Percentiles rank a stretch among this genome's conserved stretches.
Conservation (phyloP, 1,284 basidiomycete genomes). For the Irpex sp. region DNA sequence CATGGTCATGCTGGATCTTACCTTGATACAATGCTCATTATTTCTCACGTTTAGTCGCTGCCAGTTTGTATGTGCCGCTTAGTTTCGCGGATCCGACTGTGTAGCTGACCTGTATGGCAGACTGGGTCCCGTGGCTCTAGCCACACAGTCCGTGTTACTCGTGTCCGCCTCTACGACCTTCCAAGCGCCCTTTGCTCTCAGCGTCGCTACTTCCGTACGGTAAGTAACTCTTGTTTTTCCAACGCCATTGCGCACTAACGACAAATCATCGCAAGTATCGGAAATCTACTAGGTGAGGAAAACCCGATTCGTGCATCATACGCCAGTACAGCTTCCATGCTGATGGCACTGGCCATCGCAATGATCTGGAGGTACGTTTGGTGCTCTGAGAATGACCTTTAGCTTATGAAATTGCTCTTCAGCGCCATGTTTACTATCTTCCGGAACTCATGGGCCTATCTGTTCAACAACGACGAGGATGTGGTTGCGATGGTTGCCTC, state of each 20-base stretch:
- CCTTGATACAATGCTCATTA: not conserved
- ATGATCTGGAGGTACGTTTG: constrained; percentile 65
- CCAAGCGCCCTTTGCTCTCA: constrained; percentile 87
- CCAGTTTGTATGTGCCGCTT: constrained; percentile 59
- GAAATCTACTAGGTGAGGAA: constrained; percentile 84
- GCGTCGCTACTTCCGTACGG: constrained; percentile 88
- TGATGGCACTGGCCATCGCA: constrained; percentile 69
- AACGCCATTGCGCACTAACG: constrained; percentile 2
- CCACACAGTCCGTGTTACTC: constrained; percentile 80
- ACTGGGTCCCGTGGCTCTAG: constrained; percentile 69
- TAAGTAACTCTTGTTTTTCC: constrained; percentile 31
- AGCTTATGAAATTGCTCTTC: constrained; percentile 8
- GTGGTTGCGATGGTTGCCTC: constrained; percentile 75
- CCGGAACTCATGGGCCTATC: constrained; percentile 79
- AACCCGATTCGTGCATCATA: constrained; percentile 75
- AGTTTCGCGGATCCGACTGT: not conserved
- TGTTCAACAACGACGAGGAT: constrained; percentile 88
- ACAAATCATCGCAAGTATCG: constrained; percentile 57
- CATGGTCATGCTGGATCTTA: not conserved
- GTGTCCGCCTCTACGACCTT: constrained; percentile 83
- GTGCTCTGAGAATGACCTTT: constrained; percentile 2
- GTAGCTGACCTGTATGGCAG: constrained; percentile 30
- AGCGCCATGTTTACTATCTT: constrained; percentile 81
- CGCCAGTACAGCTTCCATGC: constrained; percentile 67
- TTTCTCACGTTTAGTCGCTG: constrained; percentile 48